phyloP scores from a whole-genome alignment of 192 early-diverging fungal genomes.

The Jimgerdemannia lactiflua region DNA sequence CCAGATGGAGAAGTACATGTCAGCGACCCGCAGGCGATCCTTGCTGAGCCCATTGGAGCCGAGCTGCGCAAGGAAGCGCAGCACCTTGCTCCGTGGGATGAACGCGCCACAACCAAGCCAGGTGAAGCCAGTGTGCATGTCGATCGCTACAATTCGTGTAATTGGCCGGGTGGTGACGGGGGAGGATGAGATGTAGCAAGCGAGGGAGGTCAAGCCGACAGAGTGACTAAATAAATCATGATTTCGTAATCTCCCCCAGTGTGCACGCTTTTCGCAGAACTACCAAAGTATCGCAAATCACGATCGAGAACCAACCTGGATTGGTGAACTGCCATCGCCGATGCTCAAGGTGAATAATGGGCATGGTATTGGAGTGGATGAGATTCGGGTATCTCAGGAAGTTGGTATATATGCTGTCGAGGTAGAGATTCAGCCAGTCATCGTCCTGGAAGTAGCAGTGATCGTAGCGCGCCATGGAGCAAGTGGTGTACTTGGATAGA shows the following conservation, averaged over 20 bases:
- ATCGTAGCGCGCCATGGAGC: conserved; percentile 44
- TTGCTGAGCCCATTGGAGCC: conserved; percentile 44
- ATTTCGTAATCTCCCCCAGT: neutral
- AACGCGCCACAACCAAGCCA: conserved; percentile 52
- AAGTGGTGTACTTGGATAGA: conserved; percentile 51
- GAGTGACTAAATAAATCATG: neutral
- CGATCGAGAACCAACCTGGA: conserved; percentile 27
- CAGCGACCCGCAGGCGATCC: conserved; percentile 40
- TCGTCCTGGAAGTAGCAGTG: conserved; percentile 62
- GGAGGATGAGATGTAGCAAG: neutral
- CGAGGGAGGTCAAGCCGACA: neutral
- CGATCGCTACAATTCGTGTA: conserved; percentile 20
- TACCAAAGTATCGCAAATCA: neutral
- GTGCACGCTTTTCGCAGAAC: neutral
- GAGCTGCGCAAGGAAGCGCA: conserved; percentile 45
- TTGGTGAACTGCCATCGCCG: conserved; percentile 52
- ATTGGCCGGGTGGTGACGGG: too few relatives aligned
- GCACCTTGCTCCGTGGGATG: conserved; percentile 43
- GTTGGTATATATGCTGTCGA: conserved; percentile 57
- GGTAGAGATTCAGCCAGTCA: conserved; percentile 47
- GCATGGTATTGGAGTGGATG: conserved; percentile 51
- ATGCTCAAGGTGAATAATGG: conserved; percentile 44
- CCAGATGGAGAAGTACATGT: conserved; percentile 59
- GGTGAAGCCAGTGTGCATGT: conserved; percentile 53
- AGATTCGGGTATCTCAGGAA: conserved; percentile 47